Evolutionary conservation across 2,329 filamentous ascomycete genomes (phyloP).

Genomic region (Exophiala calicioides): DNA sequence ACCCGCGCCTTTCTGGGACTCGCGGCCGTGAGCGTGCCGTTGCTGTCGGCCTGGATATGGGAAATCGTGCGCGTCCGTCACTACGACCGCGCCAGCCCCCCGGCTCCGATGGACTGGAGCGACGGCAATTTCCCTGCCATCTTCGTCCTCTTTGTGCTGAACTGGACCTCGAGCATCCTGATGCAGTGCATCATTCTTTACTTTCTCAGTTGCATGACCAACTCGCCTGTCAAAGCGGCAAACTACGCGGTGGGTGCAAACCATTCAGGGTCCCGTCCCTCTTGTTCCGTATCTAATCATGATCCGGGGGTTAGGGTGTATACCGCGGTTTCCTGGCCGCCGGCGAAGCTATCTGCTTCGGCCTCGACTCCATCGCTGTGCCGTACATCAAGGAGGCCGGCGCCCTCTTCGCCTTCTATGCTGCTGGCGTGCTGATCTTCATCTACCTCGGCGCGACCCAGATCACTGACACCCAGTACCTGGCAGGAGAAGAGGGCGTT

Average conservation of each 20-base stretch:
- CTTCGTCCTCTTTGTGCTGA: conserved; percentile 5
- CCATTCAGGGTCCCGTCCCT: no score
- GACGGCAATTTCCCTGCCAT: conserved; percentile 1
- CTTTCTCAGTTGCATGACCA: conserved; percentile 8
- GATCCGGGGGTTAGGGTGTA: no score
- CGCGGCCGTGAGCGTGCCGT: not conserved
- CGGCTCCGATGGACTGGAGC: conserved; percentile 10
- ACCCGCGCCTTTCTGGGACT: conserved; percentile 11
- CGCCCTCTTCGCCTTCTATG: not conserved
- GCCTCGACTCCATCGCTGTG: not conserved
- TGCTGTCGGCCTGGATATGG: conserved; percentile 8
- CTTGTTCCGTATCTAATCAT: no score
- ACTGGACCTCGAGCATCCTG: not conserved
- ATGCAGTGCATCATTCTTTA: conserved; percentile 13
- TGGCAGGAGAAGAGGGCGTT: not conserved
- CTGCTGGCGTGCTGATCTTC: not conserved
- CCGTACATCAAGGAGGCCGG: not conserved
- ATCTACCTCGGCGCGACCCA: not conserved
- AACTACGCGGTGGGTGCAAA: conserved; percentile 4
- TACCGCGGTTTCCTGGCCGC: no score
- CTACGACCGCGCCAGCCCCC: conserved; percentile 1
- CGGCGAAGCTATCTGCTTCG: not conserved
- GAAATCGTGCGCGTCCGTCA: conserved; percentile 5
- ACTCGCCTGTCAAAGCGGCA: conserved; percentile 6
- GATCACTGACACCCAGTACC: not conserved